A percentile compares a stretch with the other conserved stretches of the same genome.
phyloP scores from a whole-genome alignment of 176 grass and related monocot genomes.

The Avena atlantica region DNA sequence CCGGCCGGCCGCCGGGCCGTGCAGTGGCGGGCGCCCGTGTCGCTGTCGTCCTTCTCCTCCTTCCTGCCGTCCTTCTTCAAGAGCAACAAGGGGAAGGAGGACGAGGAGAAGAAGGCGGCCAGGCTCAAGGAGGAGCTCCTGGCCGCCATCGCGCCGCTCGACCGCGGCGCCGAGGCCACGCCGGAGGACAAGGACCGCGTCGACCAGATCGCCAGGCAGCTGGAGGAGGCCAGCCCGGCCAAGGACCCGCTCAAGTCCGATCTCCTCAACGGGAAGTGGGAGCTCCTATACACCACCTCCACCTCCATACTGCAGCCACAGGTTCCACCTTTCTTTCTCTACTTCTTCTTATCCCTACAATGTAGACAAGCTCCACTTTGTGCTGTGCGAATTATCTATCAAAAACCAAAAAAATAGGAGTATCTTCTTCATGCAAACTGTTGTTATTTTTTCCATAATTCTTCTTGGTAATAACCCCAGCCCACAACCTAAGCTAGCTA shows the following conservation, averaged over 20 bases:
- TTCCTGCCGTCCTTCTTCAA: constrained; percentile 64
- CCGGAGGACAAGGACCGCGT: constrained; percentile 67
- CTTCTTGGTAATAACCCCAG: background rate
- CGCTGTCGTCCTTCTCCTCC: constrained; percentile 85
- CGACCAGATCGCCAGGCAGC: constrained; percentile 66
- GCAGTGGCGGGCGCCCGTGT: background rate
- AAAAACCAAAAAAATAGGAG: background rate
- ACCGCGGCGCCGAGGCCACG: constrained; percentile 75
- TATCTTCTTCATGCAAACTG: too few species aligned
- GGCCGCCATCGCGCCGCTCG: constrained; percentile 67
- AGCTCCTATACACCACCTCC: constrained; percentile 91
- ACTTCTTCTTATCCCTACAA: too few species aligned
- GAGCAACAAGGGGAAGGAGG: constrained; percentile 50
- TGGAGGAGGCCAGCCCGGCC: constrained; percentile 69
- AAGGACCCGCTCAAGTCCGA: constrained; percentile 93
- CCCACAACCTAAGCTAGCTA: background rate
- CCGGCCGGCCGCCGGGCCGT: background rate
- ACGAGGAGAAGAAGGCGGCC: constrained; percentile 54
- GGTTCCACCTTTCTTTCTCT: constrained; percentile 35
- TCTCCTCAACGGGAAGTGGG: constrained; percentile 93
- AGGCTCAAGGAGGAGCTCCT: constrained; percentile 85
- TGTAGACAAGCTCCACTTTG: too few species aligned
- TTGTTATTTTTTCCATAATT: background rate
- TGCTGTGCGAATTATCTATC: background rate
- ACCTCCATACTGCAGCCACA: constrained; percentile 73